Evolutionary conservation across 257 asterid genomes (phyloP).

Genomic region (Nicotiana obtusifolia): DNA sequence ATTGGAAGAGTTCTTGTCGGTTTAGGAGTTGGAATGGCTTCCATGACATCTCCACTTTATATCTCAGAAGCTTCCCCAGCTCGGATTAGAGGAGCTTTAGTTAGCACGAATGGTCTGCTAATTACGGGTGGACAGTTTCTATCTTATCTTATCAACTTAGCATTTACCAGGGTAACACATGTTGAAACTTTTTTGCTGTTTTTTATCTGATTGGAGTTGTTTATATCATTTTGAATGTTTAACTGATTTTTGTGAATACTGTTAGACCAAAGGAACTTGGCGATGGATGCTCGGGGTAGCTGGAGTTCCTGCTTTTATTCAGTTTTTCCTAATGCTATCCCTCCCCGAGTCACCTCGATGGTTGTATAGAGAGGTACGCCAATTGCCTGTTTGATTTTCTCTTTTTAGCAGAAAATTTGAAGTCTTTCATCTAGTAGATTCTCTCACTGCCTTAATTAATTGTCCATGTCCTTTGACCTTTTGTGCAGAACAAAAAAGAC

Average conservation of each 20-base stretch:
- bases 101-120: conserved; percentile 75
- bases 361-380: conserved; percentile 55
- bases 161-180: conserved; percentile 53
- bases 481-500: conserved; percentile 42
- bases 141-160: conserved; percentile 66
- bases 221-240: neutral
- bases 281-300: conserved; percentile 96
- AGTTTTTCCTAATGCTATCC: conserved; percentile 58
- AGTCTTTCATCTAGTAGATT: neutral
- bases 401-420: neutral
- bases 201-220: neutral
- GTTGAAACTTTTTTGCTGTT: neutral
- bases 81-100: conserved; percentile 70
- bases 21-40: conserved; percentile 89
- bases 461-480: neutral
- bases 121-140: conserved; percentile 79
- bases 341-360: conserved; percentile 92
- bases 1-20: conserved; percentile 70
- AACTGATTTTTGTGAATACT: neutral
- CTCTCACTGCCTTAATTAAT: neutral
- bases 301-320: conserved; percentile 59
- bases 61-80: conserved; percentile 89
- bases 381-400: neutral
- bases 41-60: conserved; percentile 78
- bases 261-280: conserved; percentile 62